Percentiles rank a stretch among this genome's conserved stretches.
Evolutionary conservation across 2,329 filamentous ascomycete species (phyloP).

Genomic region (Neofusicoccum sp.): DNA sequence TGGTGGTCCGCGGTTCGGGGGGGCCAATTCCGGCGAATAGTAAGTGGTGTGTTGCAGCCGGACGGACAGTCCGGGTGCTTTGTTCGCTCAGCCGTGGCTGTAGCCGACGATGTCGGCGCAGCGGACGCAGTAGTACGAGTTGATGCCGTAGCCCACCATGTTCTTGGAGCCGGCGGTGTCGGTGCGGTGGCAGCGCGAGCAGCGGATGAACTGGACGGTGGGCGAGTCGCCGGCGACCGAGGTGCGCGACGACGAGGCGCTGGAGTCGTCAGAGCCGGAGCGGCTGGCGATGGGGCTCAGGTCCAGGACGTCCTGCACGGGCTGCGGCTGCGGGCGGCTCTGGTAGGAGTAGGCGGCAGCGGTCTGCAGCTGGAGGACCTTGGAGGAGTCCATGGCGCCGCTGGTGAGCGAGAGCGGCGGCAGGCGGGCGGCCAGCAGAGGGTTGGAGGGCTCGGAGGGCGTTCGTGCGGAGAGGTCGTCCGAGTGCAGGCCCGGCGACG

Average conservation of each 20-base stretch:
- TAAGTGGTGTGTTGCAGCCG: background rate
- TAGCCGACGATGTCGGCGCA: conserved; percentile 42
- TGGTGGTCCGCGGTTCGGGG: background rate
- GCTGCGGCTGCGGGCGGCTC: conserved; percentile 27
- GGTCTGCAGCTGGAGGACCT: conserved; percentile 40
- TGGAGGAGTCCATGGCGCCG: conserved; percentile 32
- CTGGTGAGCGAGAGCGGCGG: conserved; percentile 7
- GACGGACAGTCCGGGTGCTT: background rate
- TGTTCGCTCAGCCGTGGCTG: conserved; percentile 30
- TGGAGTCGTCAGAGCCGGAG: background rate
- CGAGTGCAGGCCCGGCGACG: conserved; percentile 23
- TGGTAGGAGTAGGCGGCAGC: conserved; percentile 30
- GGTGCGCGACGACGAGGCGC: conserved; percentile 6
- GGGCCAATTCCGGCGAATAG: background rate
- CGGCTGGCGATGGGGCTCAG: conserved; percentile 14
- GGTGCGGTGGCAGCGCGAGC: conserved; percentile 22
- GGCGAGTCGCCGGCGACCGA: conserved; percentile 5
- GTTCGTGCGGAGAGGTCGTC: conserved; percentile 25
- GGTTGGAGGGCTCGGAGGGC: conserved; percentile 32
- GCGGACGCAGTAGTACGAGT: conserved; percentile 42
- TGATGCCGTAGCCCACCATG: conserved; percentile 40
- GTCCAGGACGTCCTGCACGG: conserved; percentile 20
- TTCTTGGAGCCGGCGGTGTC: conserved; percentile 19
- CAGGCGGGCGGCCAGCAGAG: conserved; percentile 34
- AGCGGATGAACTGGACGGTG: conserved; percentile 18